A percentile compares a stretch with the other conserved stretches of the same genome.
These are phyloP conservation scores for Penicillium simplicissimum DNA, from an alignment of 495 filamentous ascomycete species.

Conservation along the genomic window DNA sequence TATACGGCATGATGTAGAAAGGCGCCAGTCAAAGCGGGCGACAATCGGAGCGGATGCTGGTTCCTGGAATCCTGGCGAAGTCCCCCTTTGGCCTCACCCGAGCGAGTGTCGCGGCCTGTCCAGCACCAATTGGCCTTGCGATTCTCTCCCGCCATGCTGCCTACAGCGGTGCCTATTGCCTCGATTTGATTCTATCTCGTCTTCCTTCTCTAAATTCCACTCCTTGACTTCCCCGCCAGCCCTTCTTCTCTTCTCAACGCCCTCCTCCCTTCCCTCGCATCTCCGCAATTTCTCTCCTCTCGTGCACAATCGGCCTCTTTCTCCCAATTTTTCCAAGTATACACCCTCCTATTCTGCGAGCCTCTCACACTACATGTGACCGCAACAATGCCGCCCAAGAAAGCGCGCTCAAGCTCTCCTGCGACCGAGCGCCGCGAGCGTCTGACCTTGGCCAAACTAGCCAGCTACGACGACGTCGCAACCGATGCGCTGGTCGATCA, in stretches of 20 bases:
- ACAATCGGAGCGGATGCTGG: slow-evolving; percentile 1
- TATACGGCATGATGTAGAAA: neutral
- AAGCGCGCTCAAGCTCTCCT: slow-evolving; percentile 45
- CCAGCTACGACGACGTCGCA: slow-evolving; percentile 92
- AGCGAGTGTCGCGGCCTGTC: neutral
- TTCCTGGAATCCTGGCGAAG: slow-evolving; percentile 3
- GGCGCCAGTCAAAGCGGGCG: neutral
- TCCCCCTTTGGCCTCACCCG: slow-evolving; percentile 4
- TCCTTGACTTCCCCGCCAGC: neutral
- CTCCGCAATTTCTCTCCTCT: neutral
- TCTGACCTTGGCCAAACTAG: slow-evolving; percentile 81
- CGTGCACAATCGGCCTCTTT: neutral
- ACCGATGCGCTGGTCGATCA: slow-evolving; percentile 95
- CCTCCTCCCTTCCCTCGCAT: neutral
- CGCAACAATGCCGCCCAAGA: slow-evolving; percentile 41
- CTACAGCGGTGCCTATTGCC: neutral
- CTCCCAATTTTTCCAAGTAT: neutral
- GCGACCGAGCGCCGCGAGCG: slow-evolving; percentile 60
- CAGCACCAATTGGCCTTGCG: slow-evolving; percentile 2
- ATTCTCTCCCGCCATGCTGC: neutral
- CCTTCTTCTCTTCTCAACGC: neutral
- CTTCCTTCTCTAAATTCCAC: neutral
- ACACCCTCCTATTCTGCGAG: neutral
- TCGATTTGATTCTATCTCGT: neutral
- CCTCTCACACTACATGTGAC: slow-evolving; percentile 4